Conservation (phyloP, 2,329 filamentous ascomycete species). For the Sporothrix curviconia region DNA sequence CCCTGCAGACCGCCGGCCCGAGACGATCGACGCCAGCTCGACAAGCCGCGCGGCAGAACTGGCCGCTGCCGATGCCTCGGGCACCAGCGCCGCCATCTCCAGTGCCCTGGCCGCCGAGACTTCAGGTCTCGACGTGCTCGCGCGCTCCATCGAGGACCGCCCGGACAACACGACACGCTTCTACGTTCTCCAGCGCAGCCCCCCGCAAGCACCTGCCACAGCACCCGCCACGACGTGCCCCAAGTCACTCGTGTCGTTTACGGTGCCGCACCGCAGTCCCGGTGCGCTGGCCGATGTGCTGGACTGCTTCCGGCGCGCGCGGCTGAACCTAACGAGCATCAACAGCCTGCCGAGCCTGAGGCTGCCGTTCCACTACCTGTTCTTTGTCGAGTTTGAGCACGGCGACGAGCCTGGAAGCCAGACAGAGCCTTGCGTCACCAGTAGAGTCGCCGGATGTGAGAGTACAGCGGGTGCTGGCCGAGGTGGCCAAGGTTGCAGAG, state of each 20-base stretch:
- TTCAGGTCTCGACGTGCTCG: constrained; percentile 63
- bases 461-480: constrained; percentile 55
- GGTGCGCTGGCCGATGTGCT: constrained; percentile 80
- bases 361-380: constrained; percentile 81
- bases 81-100: constrained; percentile 69
- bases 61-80: constrained; percentile 51
- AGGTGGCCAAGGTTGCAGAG: constrained; percentile 52
- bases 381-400: constrained; percentile 85
- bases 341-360: constrained; percentile 74
- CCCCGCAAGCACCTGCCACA: neutral
- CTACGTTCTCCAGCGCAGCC: constrained; percentile 50
- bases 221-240: neutral
- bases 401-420: constrained; percentile 29
- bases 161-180: constrained; percentile 75
- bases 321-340: constrained; percentile 83
- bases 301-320: constrained; percentile 65
- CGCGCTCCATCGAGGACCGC: constrained; percentile 63
- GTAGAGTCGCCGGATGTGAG: constrained; percentile 43
- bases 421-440: neutral
- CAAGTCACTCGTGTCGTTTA: constrained; percentile 80
- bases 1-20: constrained; percentile 48
- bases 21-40: constrained; percentile 75
- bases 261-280: constrained; percentile 66
- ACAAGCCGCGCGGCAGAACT: constrained; percentile 82
- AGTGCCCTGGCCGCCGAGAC: constrained; percentile 65